These are phyloP conservation scores for Jaapia argillacea DNA, from an alignment of 768 basidiomycete genomes.

Conservation along the genomic window DNA sequence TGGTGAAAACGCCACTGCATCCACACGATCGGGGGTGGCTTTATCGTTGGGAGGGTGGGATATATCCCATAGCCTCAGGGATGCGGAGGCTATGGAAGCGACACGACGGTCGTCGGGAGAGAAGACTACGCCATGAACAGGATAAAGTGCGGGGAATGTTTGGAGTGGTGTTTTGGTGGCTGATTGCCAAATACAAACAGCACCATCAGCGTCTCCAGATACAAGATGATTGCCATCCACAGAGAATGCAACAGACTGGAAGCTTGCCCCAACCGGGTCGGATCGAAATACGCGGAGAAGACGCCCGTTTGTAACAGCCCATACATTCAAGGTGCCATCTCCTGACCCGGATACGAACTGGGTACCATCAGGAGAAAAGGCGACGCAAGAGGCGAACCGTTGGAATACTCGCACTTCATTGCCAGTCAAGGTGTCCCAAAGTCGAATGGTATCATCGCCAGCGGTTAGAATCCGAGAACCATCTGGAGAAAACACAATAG, in stretches of 20 bases:
- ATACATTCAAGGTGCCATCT: conserved; percentile 9
- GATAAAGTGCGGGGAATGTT: neutral
- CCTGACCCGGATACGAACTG: conserved; percentile 8
- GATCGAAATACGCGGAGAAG: conserved; percentile 10
- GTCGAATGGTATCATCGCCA: conserved; percentile 19
- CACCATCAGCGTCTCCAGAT: neutral
- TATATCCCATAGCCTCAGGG: conserved; percentile 5
- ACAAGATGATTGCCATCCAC: neutral
- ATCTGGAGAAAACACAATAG: conserved; percentile 11
- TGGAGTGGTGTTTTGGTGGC: neutral
- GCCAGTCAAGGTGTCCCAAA: conserved; percentile 7
- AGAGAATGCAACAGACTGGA: neutral
- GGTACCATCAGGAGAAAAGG: conserved; percentile 12
- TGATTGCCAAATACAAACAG: conserved; percentile 8
- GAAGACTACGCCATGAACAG: neutral
- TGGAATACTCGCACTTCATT: conserved; percentile 1
- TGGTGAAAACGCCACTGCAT: too few relatives aligned
- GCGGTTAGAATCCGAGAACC: neutral
- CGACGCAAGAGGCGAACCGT: conserved; percentile 4
- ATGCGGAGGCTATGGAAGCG: too few relatives aligned
- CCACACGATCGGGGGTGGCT: too few relatives aligned
- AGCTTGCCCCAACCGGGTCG: neutral
- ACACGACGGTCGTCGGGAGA: conserved; percentile 14
- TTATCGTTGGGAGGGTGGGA: too few relatives aligned
- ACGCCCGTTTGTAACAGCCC: conserved; percentile 8